phyloP scores from a whole-genome alignment of 345 rosid genomes.

The Ailanthus altissimus region DNA sequence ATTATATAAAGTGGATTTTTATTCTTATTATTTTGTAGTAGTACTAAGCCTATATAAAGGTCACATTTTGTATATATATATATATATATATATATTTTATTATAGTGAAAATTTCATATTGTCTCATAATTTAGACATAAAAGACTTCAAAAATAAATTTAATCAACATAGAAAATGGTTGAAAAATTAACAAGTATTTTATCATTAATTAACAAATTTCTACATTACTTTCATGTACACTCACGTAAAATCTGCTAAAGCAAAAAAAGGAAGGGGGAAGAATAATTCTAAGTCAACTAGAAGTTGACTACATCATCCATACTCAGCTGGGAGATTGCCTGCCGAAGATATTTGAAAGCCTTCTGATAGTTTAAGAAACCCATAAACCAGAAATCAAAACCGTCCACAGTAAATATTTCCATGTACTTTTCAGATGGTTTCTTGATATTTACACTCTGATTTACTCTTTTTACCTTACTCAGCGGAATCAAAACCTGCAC shows the following conservation, averaged over 20 bases:
- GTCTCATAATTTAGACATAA: no score
- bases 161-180: no score
- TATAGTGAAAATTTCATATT: no score
- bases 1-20: no score
- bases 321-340: constrained; percentile 36
- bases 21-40: no score
- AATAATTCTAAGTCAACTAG: constrained; percentile 2
- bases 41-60: no score
- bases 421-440: constrained; percentile 72
- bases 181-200: no score
- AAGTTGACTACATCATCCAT: background rate
- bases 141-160: no score
- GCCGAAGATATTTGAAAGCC: constrained; percentile 60
- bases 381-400: constrained; percentile 91
- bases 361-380: constrained; percentile 76
- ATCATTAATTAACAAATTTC: background rate
- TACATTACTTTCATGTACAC: background rate
- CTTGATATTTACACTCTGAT: constrained; percentile 54
- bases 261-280: background rate
- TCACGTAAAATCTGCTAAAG: background rate
- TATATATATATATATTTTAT: no score
- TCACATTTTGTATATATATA: no score
- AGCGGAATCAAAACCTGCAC: constrained; percentile 60
- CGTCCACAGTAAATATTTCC: constrained; percentile 64
- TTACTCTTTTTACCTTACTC: constrained; percentile 51